Evolutionary conservation across 768 basidiomycete species (phyloP).

Genomic region (Fomitopsis pulvina): DNA sequence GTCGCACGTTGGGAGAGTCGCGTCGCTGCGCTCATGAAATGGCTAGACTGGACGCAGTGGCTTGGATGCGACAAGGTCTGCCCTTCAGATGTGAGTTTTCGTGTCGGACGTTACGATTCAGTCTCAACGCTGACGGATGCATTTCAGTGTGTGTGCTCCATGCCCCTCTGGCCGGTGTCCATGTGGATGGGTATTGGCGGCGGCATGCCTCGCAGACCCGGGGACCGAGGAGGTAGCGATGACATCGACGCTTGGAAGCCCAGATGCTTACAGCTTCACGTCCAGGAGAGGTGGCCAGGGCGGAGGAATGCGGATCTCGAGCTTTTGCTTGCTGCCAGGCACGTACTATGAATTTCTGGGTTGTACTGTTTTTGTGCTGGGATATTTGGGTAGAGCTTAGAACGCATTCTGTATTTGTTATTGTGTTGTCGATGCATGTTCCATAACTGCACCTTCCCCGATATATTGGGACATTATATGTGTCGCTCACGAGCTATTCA

Average conservation of each 20-base stretch:
- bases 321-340: background rate
- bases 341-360: background rate
- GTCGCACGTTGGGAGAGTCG: background rate
- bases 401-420: no score
- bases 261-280: background rate
- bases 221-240: background rate
- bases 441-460: no score
- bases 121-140: background rate
- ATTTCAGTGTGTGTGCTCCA: slow-evolving; percentile 1
- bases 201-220: background rate
- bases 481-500: no score
- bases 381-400: background rate
- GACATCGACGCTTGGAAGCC: background rate
- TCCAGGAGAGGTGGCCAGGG: background rate
- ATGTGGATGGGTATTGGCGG: background rate
- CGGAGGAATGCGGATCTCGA: background rate
- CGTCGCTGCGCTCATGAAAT: slow-evolving; percentile 1
- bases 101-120: background rate
- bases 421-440: no score
- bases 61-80: slow-evolving; percentile 4
- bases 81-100: background rate
- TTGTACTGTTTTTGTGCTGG: background rate
- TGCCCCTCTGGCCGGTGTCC: slow-evolving; percentile 3
- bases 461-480: no score
- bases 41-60: slow-evolving; percentile 8